phyloP scores from a whole-genome alignment of 192 early-diverging fungal species.

The Anaeromyces robustus region DNA sequence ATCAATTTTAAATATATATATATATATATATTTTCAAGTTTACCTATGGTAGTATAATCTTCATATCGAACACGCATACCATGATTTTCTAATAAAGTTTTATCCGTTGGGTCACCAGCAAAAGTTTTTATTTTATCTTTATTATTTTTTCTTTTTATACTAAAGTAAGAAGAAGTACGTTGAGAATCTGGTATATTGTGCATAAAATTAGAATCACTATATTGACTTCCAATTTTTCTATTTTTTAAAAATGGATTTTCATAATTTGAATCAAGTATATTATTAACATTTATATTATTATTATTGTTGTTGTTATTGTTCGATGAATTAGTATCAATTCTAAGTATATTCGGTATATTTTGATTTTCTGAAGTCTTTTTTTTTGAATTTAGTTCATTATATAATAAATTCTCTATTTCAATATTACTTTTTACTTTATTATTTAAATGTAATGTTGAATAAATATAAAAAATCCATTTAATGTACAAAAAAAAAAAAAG shows the following conservation, averaged over 20 bases:
- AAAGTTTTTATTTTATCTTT: background rate
- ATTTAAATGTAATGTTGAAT: no score
- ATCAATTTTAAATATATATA: no score
- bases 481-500: no score
- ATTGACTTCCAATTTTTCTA: background rate
- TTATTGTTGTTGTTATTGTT: background rate
- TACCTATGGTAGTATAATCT: constrained; percentile 40
- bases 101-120: background rate
- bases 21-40: constrained; percentile 57
- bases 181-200: no score
- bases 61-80: constrained; percentile 42
- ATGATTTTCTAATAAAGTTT: constrained; percentile 15
- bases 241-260: background rate
- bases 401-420: background rate
- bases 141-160: background rate
- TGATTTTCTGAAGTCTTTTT: background rate
- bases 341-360: background rate
- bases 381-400: background rate
- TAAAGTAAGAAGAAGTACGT: background rate
- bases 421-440: no score
- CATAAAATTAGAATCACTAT: no score
- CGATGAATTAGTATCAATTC: no score
- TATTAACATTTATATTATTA: background rate
- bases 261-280: background rate
- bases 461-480: no score